Evolutionary conservation across 768 basidiomycete genomes (phyloP), one percentile per base, ranked within the genome.

Genomic region (Termitomyces sp.): DNA sequence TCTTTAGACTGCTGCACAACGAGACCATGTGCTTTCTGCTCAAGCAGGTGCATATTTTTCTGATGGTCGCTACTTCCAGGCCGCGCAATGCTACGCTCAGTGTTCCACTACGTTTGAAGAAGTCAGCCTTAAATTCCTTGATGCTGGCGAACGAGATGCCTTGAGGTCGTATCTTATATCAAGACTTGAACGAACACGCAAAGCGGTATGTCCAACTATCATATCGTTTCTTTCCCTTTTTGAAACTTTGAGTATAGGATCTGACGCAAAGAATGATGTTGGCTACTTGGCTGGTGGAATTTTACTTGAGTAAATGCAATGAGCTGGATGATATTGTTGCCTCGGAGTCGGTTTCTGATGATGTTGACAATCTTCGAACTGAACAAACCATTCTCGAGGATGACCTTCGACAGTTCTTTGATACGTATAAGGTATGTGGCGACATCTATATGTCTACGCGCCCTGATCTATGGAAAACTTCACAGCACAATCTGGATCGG

Each of bases 251-350:
- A 35, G 36, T 28, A 13, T 59, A 98, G 96, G 94, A 97, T 68
- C 66, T 91, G 42, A 95, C 94, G 0, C 96, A 98, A 72, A 84
- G 97, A 44, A 95, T 95, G 90, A 94, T 98, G 88, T 78, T 99
- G 20, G 96, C 97, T 18, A 98, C 95, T 0, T 99, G 97, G 97
- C 86, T 99, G 13, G 90, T 97, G 35, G 97, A 99, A 73, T 94
- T 98, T 65, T 98, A 95, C 70, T 85, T 99, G 16, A 91, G 91
- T 74, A 98, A 97, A 78, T 94, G 92, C 73, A 96, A 97, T 69
- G 93, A 96, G 63, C 78, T 98, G 55, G 97, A 99, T 69, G 97
- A 98, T 69, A 80, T 95, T 18, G 87, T 96, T 32, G 94, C 94
- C 0, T 92, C 96, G 0, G 94, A 95, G 72, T 86, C 86, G 1